phyloP scores from a whole-genome alignment of 768 basidiomycete species.

The Tylopilus sp. region DNA sequence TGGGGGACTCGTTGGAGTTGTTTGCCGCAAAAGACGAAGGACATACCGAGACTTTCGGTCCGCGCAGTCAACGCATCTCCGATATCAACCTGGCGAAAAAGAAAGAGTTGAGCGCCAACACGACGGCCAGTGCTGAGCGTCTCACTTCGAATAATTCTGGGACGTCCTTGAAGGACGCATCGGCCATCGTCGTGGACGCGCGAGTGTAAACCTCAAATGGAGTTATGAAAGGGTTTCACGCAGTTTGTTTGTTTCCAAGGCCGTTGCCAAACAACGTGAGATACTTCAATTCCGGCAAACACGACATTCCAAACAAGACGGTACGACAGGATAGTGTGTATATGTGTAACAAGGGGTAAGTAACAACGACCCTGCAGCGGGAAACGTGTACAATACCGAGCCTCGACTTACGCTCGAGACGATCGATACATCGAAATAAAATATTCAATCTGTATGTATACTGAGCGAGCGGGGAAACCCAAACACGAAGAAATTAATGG shows the following conservation, averaged over 20 bases:
- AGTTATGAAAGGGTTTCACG: not conserved
- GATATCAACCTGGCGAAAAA: slow-evolving; percentile 63
- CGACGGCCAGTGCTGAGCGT: not conserved
- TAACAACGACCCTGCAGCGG: not conserved
- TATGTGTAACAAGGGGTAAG: slow-evolving; percentile 12
- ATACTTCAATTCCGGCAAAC: slow-evolving; percentile 6
- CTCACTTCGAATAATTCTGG: slow-evolving; percentile 95
- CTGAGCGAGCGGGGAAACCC: slow-evolving; percentile 16
- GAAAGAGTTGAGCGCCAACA: not conserved
- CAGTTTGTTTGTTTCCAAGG: slow-evolving; percentile 19
- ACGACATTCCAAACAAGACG: slow-evolving; percentile 12
- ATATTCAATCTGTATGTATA: slow-evolving; percentile 12
- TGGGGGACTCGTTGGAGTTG: slow-evolving; percentile 27
- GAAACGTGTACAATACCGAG: not conserved
- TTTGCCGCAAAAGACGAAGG: not conserved
- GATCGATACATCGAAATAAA: slow-evolving; percentile 1
- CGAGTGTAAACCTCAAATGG: not conserved
- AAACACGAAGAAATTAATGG: not conserved
- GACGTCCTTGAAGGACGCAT: slow-evolving; percentile 85
- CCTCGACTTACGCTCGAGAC: slow-evolving; percentile 2
- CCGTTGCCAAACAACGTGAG: slow-evolving; percentile 29
- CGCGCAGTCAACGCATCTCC: slow-evolving; percentile 87
- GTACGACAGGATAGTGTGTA: slow-evolving; percentile 10
- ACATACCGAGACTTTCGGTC: slow-evolving; percentile 88
- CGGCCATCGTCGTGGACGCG: slow-evolving; percentile 43